Evolutionary conservation across 495 filamentous ascomycete species (phyloP).

Genomic region (Penicillium riverlandense): DNA sequence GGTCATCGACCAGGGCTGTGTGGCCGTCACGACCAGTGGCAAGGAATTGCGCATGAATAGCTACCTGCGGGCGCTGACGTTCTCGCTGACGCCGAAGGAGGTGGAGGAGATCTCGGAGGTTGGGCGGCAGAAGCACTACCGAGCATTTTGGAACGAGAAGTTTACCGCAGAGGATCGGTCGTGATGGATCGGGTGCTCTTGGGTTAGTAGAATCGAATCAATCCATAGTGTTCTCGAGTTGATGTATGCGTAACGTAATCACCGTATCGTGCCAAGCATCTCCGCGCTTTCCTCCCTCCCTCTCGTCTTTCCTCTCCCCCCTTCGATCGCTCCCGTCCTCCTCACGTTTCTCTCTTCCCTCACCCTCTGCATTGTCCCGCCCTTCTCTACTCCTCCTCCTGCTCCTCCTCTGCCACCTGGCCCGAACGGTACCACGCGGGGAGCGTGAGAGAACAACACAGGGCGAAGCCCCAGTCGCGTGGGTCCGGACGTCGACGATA

Average conservation of each 20-base stretch:
- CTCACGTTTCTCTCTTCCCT: not conserved
- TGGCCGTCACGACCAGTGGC: constrained; percentile 70
- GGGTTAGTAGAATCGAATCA: too few species aligned
- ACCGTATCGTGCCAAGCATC: not conserved
- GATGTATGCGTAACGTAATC: not conserved
- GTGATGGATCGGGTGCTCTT: too few species aligned
- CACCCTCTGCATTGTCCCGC: not conserved
- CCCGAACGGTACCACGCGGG: too few species aligned
- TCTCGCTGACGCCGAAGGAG: constrained; percentile 67
- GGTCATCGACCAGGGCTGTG: constrained; percentile 71
- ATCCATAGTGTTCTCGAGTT: not conserved
- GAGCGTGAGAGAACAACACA: too few species aligned
- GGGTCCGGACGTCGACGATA: too few species aligned
- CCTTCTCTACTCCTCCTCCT: too few species aligned
- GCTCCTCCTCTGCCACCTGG: too few species aligned
- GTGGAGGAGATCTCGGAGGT: constrained; percentile 54
- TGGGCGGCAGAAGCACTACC: constrained; percentile 61
- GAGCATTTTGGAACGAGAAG: constrained; percentile 59
- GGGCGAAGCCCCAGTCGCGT: too few species aligned
- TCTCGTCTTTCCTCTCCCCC: constrained; percentile 2
- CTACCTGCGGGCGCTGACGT: constrained; percentile 56
- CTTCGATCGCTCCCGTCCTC: not conserved
- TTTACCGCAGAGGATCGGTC: constrained; percentile 55
- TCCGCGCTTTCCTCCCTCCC: not conserved
- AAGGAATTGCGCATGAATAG: constrained; percentile 63